Percentiles rank a stretch among this genome's conserved stretches.
Evolutionary conservation across 805 yeast species (phyloP).

Genomic region (Cyberlindnera petersonii): DNA sequence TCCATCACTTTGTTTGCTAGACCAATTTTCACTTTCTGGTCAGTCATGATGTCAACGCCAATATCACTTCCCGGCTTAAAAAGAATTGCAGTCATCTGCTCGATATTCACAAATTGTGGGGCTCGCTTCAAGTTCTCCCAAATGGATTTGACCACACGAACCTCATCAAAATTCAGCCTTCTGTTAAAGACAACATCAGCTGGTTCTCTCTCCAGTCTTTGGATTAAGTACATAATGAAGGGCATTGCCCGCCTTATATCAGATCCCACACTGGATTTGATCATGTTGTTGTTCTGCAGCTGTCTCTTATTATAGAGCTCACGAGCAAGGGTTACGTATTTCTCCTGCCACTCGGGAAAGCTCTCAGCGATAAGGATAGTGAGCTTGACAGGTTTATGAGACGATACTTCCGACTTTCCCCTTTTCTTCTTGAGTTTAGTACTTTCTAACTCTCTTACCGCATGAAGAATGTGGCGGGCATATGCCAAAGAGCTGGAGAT

Average conservation of each 20-base stretch:
- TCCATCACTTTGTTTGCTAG: slow-evolving; percentile 65
- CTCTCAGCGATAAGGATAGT: slow-evolving; percentile 68
- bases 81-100: slow-evolving; percentile 53
- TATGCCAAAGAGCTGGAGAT: slow-evolving; percentile 69
- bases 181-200: slow-evolving; percentile 83
- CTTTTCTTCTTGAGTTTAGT: slow-evolving; percentile 76
- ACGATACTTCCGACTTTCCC: slow-evolving; percentile 63
- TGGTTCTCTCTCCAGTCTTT: slow-evolving; percentile 64
- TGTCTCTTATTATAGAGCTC: slow-evolving; percentile 61
- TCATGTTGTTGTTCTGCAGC: slow-evolving; percentile 56
- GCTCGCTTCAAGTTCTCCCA: slow-evolving; percentile 55
- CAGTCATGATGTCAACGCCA: slow-evolving; percentile 67
- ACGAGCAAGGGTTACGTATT: slow-evolving; percentile 73
- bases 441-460: slow-evolving; percentile 91
- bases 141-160: slow-evolving; percentile 54
- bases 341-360: slow-evolving; percentile 89
- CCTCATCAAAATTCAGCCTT: slow-evolving; percentile 78
- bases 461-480: slow-evolving; percentile 70
- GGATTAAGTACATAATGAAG: slow-evolving; percentile 79
- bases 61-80: slow-evolving; percentile 55
- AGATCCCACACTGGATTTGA: slow-evolving; percentile 63
- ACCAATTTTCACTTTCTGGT: slow-evolving; percentile 63
- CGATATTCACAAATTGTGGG: slow-evolving; percentile 54
- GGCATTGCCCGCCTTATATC: slow-evolving; percentile 99
- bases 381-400: slow-evolving; percentile 64